Evolutionary conservation across 768 basidiomycete genomes (phyloP).

Genomic region (Stropharia rugosoannulata): DNA sequence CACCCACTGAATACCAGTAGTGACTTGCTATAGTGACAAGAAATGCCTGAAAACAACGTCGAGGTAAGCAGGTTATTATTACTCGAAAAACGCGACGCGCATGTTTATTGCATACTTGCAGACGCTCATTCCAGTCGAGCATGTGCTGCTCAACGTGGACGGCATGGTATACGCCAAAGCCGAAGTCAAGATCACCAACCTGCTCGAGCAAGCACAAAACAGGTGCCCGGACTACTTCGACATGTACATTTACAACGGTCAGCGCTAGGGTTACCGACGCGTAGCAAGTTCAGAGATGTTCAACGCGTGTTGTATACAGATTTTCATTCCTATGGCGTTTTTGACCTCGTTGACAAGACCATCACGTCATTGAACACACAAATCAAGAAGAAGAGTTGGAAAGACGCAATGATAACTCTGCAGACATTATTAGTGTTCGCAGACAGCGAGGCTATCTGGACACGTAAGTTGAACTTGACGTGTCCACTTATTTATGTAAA

Average conservation of each 20-base stretch:
- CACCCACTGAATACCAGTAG: no score
- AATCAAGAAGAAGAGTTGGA: no score
- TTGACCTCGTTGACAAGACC: no score
- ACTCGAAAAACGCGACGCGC: not conserved
- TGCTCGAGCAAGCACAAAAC: conserved; percentile 28
- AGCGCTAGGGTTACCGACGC: not conserved
- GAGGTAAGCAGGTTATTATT: no score
- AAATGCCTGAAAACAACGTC: not conserved
- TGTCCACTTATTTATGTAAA: no score
- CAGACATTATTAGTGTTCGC: conserved; percentile 27
- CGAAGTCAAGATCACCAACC: conserved; percentile 24
- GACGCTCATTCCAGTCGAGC: conserved; percentile 25
- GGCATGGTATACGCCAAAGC: conserved; percentile 28
- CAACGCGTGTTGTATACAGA: no score
- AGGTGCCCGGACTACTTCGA: conserved; percentile 31
- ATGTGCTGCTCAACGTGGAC: conserved; percentile 30
- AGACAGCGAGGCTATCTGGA: conserved; percentile 27
- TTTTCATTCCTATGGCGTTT: no score
- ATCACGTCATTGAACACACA: no score
- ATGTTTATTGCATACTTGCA: not conserved
- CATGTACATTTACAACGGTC: conserved; percentile 36
- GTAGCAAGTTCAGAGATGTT: no score
- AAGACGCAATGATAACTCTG: no score
- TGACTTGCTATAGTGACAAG: not conserved
- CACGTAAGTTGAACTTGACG: conserved; percentile 28